A percentile compares a stretch with the other conserved stretches of the same genome.
Conservation (phyloP, 2,329 filamentous ascomycete species). For the Cercospora sesami region DNA sequence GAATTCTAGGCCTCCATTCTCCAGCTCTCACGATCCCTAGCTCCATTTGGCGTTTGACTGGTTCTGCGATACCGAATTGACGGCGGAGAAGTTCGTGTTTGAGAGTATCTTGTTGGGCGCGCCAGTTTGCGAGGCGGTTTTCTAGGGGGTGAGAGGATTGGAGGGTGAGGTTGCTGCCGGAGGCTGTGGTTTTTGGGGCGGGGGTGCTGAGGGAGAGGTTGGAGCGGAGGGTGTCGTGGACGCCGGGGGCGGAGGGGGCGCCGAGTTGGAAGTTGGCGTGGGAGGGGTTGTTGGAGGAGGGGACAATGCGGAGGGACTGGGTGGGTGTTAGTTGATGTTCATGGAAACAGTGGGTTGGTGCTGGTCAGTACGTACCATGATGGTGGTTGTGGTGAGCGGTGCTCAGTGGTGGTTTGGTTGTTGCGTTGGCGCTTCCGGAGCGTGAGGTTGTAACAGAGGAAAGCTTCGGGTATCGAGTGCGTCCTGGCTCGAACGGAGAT, state of each 20-base stretch:
- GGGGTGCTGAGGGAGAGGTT: slow-evolving; percentile 63
- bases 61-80: slow-evolving; percentile 89
- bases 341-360: background rate
- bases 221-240: slow-evolving; percentile 89
- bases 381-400: slow-evolving; percentile 6
- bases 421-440: background rate
- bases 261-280: slow-evolving; percentile 55
- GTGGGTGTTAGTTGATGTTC: slow-evolving; percentile 11
- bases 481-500: background rate
- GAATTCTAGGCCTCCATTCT: slow-evolving; percentile 73
- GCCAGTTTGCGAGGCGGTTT: slow-evolving; percentile 84
- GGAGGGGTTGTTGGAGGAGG: slow-evolving; percentile 63
- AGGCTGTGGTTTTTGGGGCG: slow-evolving; percentile 50
- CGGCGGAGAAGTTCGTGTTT: slow-evolving; percentile 88
- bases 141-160: slow-evolving; percentile 84
- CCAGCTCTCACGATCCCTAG: slow-evolving; percentile 80
- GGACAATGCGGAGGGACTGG: slow-evolving; percentile 75
- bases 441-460: background rate
- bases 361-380: slow-evolving; percentile 11
- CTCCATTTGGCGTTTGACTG: slow-evolving; percentile 91
- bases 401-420: background rate
- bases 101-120: slow-evolving; percentile 78
- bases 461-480: background rate
- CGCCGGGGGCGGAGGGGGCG: slow-evolving; percentile 86
- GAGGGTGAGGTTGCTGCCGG: slow-evolving; percentile 50